Conservation (phyloP, 164 flowering plant genomes). For the Saururus chinensis region DNA sequence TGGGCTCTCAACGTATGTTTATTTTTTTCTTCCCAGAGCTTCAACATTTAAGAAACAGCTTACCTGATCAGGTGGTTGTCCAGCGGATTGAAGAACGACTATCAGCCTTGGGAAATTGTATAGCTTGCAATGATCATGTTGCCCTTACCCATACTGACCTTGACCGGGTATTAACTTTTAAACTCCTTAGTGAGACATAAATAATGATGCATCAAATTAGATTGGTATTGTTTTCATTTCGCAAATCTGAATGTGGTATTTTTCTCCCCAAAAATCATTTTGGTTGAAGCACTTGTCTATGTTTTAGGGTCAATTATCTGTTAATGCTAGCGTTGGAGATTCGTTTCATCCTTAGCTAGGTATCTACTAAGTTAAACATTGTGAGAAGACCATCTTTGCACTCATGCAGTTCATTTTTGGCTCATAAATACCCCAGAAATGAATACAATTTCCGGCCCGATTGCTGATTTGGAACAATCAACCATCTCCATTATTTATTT, state of each 20-base stretch:
- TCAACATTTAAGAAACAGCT: conserved; percentile 83
- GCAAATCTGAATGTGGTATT: background rate
- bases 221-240: background rate
- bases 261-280: background rate
- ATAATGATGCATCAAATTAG: background rate
- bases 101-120: conserved; percentile 90
- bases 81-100: conserved; percentile 86
- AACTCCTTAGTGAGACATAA: background rate
- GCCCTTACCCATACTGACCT: conserved; percentile 93
- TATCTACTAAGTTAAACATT: too few species aligned
- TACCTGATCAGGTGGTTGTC: conserved; percentile 84
- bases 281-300: background rate
- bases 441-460: too few species aligned
- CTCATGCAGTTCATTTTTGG: too few species aligned
- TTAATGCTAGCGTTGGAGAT: too few species aligned
- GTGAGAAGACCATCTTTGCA: too few species aligned
- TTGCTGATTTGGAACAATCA: background rate
- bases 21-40: too few species aligned
- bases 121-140: conserved; percentile 94
- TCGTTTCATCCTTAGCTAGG: too few species aligned
- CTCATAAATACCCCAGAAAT: background rate
- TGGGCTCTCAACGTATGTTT: too few species aligned
- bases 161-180: conserved; percentile 43
- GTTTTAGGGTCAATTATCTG: too few species aligned
- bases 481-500: too few species aligned